Percentiles rank a stretch among this genome's conserved stretches.
Evolutionary conservation across 768 basidiomycete genomes (phyloP).

Genomic region (Mycena vitilis): DNA sequence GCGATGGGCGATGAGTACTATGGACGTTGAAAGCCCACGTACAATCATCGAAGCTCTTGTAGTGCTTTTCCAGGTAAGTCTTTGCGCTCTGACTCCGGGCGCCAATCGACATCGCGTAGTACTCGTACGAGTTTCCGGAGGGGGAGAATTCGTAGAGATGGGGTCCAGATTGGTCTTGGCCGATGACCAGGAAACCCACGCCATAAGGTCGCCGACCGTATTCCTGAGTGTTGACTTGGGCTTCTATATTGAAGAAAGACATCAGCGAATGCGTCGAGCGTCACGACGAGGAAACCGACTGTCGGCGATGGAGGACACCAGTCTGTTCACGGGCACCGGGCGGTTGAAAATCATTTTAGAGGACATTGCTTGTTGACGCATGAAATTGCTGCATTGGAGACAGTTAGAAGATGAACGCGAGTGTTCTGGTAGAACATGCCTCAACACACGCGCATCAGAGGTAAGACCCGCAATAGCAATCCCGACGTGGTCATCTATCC

Average conservation of each 20-base stretch:
- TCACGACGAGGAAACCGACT: constrained; percentile 65
- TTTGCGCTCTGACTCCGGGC: constrained; percentile 98
- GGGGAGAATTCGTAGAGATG: constrained; percentile 99
- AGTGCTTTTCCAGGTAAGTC: constrained; percentile 97
- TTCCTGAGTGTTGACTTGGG: constrained; percentile 98
- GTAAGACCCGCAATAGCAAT: constrained; percentile 99
- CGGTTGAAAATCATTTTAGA: constrained; percentile 96
- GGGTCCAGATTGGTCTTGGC: constrained; percentile 95
- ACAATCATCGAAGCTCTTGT: constrained; percentile 89
- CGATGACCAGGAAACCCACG: constrained; percentile 98
- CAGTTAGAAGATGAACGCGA: constrained; percentile 3
- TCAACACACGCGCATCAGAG: constrained; percentile 96
- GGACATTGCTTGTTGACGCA: constrained; percentile 98
- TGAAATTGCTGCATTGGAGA: constrained; percentile 82
- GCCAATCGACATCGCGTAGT: constrained; percentile 98
- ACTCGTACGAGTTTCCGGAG: constrained; percentile 96
- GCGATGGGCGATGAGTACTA: neutral
- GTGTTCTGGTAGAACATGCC: constrained; percentile 60
- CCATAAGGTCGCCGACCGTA: constrained; percentile 98
- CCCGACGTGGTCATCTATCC: constrained; percentile 99
- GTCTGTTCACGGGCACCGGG: constrained; percentile 92
- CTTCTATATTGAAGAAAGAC: constrained; percentile 66
- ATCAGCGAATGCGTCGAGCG: neutral
- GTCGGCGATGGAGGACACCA: constrained; percentile 94
- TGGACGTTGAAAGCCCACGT: constrained; percentile 45